Conservation (phyloP, 2,329 filamentous ascomycete genomes). For the Ophiocordyceps camponoti-saundersi region DNA sequence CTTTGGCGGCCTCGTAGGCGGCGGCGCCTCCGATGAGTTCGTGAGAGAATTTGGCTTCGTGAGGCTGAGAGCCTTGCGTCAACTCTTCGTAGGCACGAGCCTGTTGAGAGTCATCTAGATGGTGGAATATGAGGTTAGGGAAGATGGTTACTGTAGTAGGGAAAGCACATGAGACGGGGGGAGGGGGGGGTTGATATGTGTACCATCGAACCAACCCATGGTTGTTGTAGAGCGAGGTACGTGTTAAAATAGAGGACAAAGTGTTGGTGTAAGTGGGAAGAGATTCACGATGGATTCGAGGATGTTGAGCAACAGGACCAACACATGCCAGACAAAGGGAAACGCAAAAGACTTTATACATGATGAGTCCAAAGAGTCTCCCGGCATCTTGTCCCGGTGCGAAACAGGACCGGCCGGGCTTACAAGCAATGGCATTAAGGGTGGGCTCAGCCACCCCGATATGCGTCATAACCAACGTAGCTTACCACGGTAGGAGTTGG, state of each 20-base stretch:
- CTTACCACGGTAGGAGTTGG: background rate
- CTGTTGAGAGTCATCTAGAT: conserved; percentile 7
- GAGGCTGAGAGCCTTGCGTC: conserved; percentile 7
- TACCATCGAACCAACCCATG: background rate
- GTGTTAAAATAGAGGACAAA: background rate
- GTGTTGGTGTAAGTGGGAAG: background rate
- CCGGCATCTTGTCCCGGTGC: background rate
- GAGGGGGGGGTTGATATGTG: no score
- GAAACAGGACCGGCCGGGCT: background rate
- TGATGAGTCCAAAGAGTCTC: no score
- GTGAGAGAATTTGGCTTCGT: conserved; percentile 14
- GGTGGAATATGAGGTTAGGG: background rate
- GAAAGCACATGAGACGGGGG: background rate
- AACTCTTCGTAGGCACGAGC: conserved; percentile 11
- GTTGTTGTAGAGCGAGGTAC: background rate
- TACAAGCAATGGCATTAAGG: background rate
- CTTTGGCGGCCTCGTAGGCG: conserved; percentile 14
- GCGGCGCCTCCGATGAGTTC: conserved; percentile 14
- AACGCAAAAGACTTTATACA: no score
- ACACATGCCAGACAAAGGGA: no score
- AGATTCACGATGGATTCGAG: background rate
- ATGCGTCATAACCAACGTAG: background rate
- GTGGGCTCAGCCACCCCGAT: background rate
- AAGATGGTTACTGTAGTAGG: background rate
- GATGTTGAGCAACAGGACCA: no score